phyloP scores from a whole-genome alignment of 1,284 basidiomycete genomes.

The Neonothopanus nambi region DNA sequence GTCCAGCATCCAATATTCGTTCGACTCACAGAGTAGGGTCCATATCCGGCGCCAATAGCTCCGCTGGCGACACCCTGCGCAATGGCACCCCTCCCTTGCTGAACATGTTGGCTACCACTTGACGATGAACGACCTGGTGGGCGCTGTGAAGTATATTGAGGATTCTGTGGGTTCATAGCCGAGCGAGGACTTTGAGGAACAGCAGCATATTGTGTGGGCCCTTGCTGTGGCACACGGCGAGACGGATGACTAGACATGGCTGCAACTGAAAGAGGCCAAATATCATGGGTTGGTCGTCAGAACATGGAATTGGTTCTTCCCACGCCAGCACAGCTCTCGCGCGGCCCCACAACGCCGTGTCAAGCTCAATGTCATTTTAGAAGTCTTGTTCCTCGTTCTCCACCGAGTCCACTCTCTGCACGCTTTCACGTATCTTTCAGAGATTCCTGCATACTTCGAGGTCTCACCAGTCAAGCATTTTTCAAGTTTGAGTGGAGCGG shows the following conservation, averaged over 20 bases:
- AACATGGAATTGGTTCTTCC: no score
- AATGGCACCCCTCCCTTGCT: slow-evolving; percentile 51
- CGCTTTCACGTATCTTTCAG: no score
- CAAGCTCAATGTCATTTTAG: no score
- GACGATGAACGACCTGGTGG: slow-evolving; percentile 31
- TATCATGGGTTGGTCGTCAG: background rate
- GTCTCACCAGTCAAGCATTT: no score
- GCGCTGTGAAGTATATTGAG: slow-evolving; percentile 26
- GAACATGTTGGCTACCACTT: slow-evolving; percentile 27
- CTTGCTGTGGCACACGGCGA: slow-evolving; percentile 30
- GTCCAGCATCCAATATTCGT: slow-evolving; percentile 2
- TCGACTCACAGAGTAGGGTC: slow-evolving; percentile 73
- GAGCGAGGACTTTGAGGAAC: slow-evolving; percentile 37
- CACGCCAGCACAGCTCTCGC: no score
- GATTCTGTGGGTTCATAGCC: slow-evolving; percentile 30
- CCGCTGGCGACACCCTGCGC: slow-evolving; percentile 73
- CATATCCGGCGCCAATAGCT: slow-evolving; percentile 71
- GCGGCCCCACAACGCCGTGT: no score
- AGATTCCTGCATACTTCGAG: no score
- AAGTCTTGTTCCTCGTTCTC: no score
- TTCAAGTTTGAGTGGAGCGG: no score
- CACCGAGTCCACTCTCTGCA: no score
- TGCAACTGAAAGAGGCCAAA: background rate
- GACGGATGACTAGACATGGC: slow-evolving; percentile 38
- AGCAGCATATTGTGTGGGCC: slow-evolving; percentile 22